phyloP scores from a whole-genome alignment of 2,329 filamentous ascomycete genomes.

The Pochonia chlamydosporia region DNA sequence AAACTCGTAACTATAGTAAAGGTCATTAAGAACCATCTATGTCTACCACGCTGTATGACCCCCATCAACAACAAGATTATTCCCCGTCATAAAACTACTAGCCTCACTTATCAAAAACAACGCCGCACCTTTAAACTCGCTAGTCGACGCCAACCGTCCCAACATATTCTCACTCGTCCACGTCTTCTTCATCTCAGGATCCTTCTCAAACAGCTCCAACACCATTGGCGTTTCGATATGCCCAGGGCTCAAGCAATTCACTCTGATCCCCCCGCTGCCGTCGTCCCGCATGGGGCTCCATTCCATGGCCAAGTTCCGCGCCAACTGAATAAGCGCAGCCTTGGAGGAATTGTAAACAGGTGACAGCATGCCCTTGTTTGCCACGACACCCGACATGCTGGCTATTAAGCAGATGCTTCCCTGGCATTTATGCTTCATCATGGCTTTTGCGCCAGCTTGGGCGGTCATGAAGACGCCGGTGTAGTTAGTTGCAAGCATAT shows the following conservation, averaged over 20 bases:
- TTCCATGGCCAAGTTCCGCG: constrained; percentile 56
- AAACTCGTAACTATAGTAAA: no score
- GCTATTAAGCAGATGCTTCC: constrained; percentile 54
- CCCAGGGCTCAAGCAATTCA: constrained; percentile 65
- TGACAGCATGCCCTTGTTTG: constrained; percentile 55
- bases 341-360: constrained; percentile 64
- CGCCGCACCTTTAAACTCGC: constrained; percentile 56
- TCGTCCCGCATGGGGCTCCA: constrained; percentile 44
- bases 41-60: constrained; percentile 35
- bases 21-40: no score
- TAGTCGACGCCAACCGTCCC: constrained; percentile 49
- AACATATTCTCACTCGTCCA: constrained; percentile 75
- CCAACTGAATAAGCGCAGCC: constrained; percentile 58
- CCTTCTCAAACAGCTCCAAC: constrained; percentile 61
- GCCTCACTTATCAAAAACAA: constrained; percentile 57
- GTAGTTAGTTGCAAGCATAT: constrained; percentile 66
- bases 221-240: constrained; percentile 70
- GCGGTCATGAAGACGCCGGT: constrained; percentile 37
- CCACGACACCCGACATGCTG: constrained; percentile 49
- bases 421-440: constrained; percentile 42
- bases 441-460: constrained; percentile 46
- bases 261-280: constrained; percentile 50
- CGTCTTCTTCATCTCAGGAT: constrained; percentile 50
- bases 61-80: constrained; percentile 49
- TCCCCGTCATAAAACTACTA: constrained; percentile 59